Evolutionary conservation across 164 flowering plant species (phyloP).

Genomic region (Warburgia ugandensis): DNA sequence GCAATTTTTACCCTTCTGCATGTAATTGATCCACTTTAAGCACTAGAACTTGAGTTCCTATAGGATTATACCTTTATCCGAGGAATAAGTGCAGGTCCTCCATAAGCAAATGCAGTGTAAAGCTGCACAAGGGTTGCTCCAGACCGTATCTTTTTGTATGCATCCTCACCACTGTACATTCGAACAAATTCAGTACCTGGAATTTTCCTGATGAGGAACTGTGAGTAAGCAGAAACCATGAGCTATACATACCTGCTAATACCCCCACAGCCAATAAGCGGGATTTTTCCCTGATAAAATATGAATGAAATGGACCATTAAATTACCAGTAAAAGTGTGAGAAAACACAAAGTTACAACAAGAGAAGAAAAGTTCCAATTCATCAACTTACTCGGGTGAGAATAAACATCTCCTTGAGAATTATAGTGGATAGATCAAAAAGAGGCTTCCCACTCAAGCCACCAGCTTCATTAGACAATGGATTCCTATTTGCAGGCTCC

Average conservation of each 20-base stretch:
- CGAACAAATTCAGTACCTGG: constrained; percentile 6
- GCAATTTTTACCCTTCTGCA: not conserved
- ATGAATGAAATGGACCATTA: constrained; percentile 7
- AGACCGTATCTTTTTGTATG: constrained; percentile 84
- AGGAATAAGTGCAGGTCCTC: constrained; percentile 94
- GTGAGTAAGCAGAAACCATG: not conserved
- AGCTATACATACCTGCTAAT: constrained; percentile 58
- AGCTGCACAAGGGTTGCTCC: constrained; percentile 96
- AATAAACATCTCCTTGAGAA: constrained; percentile 85
- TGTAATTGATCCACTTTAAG: not conserved
- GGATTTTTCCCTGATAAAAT: constrained; percentile 68
- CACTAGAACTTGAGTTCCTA: not conserved
- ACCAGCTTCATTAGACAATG: constrained; percentile 71
- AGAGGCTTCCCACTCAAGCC: constrained; percentile 98
- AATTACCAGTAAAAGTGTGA: not conserved
- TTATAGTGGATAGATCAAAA: constrained; percentile 59
- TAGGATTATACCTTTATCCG: constrained; percentile 58
- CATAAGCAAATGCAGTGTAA: constrained; percentile 91
- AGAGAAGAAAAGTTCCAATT: not conserved
- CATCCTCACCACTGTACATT: constrained; percentile 85
- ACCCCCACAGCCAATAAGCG: constrained; percentile 95
- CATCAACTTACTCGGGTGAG: constrained; percentile 66
- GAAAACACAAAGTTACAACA: not conserved
- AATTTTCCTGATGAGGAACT: not conserved
- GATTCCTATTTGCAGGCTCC: constrained; percentile 45